Evolutionary conservation across 345 rosid species (phyloP), one percentile per base, ranked within the genome.

Genomic region (Eucalyptus fibrosa): DNA sequence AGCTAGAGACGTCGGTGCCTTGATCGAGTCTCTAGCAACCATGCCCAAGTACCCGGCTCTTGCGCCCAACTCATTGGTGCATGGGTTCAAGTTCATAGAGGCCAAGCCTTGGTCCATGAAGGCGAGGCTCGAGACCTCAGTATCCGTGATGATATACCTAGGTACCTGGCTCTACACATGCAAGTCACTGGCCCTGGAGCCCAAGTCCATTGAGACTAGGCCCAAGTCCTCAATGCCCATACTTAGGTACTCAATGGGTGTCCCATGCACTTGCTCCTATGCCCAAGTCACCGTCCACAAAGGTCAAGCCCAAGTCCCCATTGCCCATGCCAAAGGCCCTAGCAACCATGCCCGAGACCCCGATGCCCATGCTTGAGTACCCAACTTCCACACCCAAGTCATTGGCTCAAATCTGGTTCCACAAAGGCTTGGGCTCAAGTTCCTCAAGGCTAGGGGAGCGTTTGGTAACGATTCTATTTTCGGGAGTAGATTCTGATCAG

Each of bases 41-140:
- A 67, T 16, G 12, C 6, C 7, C 32, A 1, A 18, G 12, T 67
- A 67, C 44, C 3, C 1, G 0, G 2, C 24, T 72, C 44, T 19
- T 23, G 12, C 7, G 14, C 44, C 82, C 82, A 72, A 72, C 44
- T 18, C 13, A 72, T 11, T 19, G 14, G 4, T 10, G 13, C 82
- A 32, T 69, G 24, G 42, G 81, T 11, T 14, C 42, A 4, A 18
- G 40, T 69, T n/a, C 81, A 69, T 69, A 32, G 7, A 19, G 59
- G 11, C 26, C 5, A 53, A 53, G 11, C 59, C 11, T 56, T 56
- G 14, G 44, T 72, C 24, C 26, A 72, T 72, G 12, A 4, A 72
- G 44, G 82, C 5, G 1, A 1, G 8, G 45, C 82, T 37, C 1
- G 1, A 11, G 44, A 72, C 45, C 14, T 19, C 4, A 3, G 5